A percentile compares a stretch with the other conserved stretches of the same genome.
phyloP scores from a whole-genome alignment of 441 rosid genomes.

The Jatropha multifida region DNA sequence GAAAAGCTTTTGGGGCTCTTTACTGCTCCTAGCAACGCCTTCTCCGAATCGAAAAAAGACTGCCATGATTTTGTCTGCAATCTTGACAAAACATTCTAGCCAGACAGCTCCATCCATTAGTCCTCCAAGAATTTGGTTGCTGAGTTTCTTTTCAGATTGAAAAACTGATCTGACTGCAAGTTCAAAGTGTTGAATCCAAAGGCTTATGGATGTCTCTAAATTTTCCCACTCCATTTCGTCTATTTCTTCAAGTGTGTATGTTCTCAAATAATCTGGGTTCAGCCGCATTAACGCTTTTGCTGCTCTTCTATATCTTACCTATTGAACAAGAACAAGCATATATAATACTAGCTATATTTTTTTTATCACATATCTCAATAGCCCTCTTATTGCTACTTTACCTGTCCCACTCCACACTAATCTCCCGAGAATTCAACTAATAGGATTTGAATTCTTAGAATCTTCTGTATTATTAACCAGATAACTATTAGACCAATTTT shows the following conservation, averaged over 20 bases:
- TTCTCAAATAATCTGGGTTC: slow-evolving; percentile 52
- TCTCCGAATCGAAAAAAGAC: slow-evolving; percentile 72
- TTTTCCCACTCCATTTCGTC: slow-evolving; percentile 62
- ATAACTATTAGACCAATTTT: too few species aligned
- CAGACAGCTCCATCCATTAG: slow-evolving; percentile 48
- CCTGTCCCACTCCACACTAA: too few species aligned
- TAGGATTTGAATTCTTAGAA: too few species aligned
- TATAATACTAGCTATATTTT: not conserved
- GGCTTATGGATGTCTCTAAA: slow-evolving; percentile 51
- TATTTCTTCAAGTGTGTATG: slow-evolving; percentile 54
- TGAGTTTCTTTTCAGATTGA: slow-evolving; percentile 55
- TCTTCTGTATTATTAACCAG: too few species aligned
- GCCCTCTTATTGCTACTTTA: too few species aligned
- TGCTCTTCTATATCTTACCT: slow-evolving; percentile 63
- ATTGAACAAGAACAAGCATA: slow-evolving; percentile 8
- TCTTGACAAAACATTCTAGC: slow-evolving; percentile 66
- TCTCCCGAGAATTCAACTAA: too few species aligned
- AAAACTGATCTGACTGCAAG: slow-evolving; percentile 47
- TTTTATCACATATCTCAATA: not conserved
- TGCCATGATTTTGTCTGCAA: slow-evolving; percentile 66
- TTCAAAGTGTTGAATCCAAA: slow-evolving; percentile 59
- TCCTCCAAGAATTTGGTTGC: slow-evolving; percentile 44
- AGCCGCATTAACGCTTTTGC: slow-evolving; percentile 62
- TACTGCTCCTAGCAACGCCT: slow-evolving; percentile 62
- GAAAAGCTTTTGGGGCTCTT: slow-evolving; percentile 67